These are phyloP conservation scores for Lecanicillium sp. DNA, from an alignment of 2,329 filamentous ascomycete species.

Conservation along the genomic window DNA sequence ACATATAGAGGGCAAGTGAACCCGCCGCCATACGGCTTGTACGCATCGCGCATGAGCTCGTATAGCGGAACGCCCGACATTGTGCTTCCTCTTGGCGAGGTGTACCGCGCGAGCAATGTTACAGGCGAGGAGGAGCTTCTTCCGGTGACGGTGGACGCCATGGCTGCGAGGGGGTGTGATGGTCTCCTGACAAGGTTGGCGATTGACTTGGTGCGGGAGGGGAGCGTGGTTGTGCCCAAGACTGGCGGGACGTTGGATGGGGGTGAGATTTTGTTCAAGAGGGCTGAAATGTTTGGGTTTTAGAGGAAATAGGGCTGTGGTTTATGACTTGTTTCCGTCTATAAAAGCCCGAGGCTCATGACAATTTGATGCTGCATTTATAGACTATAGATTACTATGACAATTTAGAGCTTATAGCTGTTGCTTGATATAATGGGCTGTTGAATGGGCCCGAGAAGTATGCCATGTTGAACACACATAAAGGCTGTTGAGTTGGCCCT, in stretches of 20 bases:
- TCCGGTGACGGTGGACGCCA: conserved; percentile 32
- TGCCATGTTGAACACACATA: too few relatives aligned
- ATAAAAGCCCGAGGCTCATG: too few relatives aligned
- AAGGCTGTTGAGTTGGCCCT: too few relatives aligned
- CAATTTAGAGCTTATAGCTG: too few relatives aligned
- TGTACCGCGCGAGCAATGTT: conserved; percentile 28
- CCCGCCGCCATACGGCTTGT: neutral
- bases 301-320: neutral
- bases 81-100: conserved; percentile 34
- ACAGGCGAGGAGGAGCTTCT: conserved; percentile 30
- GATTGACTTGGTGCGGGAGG: conserved; percentile 39
- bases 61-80: conserved; percentile 19
- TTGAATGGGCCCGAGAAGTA: too few relatives aligned
- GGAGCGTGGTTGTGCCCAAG: conserved; percentile 36
- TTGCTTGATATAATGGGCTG: too few relatives aligned
- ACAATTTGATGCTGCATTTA: too few relatives aligned
- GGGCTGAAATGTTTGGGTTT: conserved; percentile 9
- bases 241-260: conserved; percentile 27
- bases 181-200: conserved; percentile 48
- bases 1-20: conserved; percentile 14
- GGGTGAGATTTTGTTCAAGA: conserved; percentile 15
- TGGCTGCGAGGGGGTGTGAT: conserved; percentile 40
- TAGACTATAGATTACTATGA: too few relatives aligned
- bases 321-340: neutral
- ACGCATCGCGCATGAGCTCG: conserved; percentile 22